These are phyloP conservation scores for Aciculosporium take DNA, from an alignment of 2,329 filamentous ascomycete genomes.

Conservation along the genomic window DNA sequence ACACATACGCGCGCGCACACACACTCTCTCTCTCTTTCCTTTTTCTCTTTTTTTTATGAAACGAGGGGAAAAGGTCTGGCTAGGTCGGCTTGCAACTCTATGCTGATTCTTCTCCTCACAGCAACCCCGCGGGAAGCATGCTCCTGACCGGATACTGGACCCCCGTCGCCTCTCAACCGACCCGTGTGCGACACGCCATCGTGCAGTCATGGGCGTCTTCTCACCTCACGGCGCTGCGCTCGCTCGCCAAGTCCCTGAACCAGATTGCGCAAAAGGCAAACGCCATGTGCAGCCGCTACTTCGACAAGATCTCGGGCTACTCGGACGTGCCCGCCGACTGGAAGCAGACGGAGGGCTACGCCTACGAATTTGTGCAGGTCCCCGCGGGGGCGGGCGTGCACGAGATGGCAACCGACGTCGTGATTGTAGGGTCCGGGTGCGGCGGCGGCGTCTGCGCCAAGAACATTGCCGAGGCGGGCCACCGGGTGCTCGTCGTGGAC, in stretches of 20 bases:
- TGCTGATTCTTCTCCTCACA: slow-evolving; percentile 16
- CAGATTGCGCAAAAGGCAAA: slow-evolving; percentile 40
- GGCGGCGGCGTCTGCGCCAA: slow-evolving; percentile 74
- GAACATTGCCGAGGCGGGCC: slow-evolving; percentile 61
- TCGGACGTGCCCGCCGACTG: slow-evolving; percentile 38
- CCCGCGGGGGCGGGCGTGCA: slow-evolving; percentile 28
- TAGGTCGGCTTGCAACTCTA: no score
- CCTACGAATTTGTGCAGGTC: slow-evolving; percentile 50
- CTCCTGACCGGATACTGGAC: slow-evolving; percentile 53
- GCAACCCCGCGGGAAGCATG: slow-evolving; percentile 47
- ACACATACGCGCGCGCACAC: no score
- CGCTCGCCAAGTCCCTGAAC: slow-evolving; percentile 40
- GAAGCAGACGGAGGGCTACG: slow-evolving; percentile 34
- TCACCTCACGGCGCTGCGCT: slow-evolving; percentile 38
- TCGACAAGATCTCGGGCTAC: slow-evolving; percentile 43
- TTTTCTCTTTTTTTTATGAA: background rate
- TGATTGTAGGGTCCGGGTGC: slow-evolving; percentile 77
- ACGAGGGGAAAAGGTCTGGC: no score
- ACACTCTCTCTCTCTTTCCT: slow-evolving; percentile 14
- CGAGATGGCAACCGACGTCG: slow-evolving; percentile 61
- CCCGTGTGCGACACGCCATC: slow-evolving; percentile 45
- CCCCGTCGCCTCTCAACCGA: slow-evolving; percentile 46
- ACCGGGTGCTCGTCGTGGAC: slow-evolving; percentile 66
- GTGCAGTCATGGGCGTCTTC: slow-evolving; percentile 48
- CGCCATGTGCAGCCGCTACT: slow-evolving; percentile 38